These are phyloP conservation scores for Penicillium tannophilum DNA, from an alignment of 495 filamentous ascomycete genomes.

Conservation along the genomic window DNA sequence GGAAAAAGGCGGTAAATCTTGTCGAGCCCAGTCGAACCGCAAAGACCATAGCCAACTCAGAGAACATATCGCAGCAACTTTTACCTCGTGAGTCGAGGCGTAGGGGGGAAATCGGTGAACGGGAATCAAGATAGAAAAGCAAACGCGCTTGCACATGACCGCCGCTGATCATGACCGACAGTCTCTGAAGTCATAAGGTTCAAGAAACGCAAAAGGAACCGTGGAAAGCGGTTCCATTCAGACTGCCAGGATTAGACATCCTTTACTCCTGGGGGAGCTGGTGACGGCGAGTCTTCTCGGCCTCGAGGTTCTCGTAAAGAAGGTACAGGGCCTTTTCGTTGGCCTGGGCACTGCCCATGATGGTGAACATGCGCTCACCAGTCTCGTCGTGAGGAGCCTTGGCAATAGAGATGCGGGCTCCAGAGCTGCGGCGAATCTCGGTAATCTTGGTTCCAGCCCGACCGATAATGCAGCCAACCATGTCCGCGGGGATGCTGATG, in stretches of 20 bases:
- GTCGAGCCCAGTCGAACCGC: background rate
- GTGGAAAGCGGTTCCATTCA: constrained; percentile 20
- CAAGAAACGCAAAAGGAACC: constrained; percentile 29
- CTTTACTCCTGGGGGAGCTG: constrained; percentile 70
- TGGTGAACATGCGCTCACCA: constrained; percentile 99
- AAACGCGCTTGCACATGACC: constrained; percentile 41
- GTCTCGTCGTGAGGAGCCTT: constrained; percentile 97
- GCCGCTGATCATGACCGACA: constrained; percentile 40
- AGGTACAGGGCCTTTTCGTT: constrained; percentile 96
- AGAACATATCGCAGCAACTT: constrained; percentile 31
- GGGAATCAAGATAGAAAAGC: constrained; percentile 38
- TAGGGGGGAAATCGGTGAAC: constrained; percentile 46
- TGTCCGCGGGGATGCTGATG: constrained; percentile 98
- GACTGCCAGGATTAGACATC: constrained; percentile 12
- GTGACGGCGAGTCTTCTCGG: constrained; percentile 95
- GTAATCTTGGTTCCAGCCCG: constrained; percentile 93
- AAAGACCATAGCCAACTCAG: constrained; percentile 15
- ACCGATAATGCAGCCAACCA: constrained; percentile 99
- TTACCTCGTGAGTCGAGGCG: constrained; percentile 28
- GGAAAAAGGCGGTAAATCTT: background rate
- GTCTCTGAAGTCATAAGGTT: constrained; percentile 42
- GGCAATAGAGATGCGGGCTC: constrained; percentile 95
- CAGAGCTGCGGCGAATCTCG: constrained; percentile 94
- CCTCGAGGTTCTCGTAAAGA: constrained; percentile 97
- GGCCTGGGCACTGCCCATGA: constrained; percentile 86